Percentiles rank a stretch among this genome's conserved stretches.
These are phyloP conservation scores for Suillus hirtellus DNA, from an alignment of 768 basidiomycete genomes.

Conservation along the genomic window DNA sequence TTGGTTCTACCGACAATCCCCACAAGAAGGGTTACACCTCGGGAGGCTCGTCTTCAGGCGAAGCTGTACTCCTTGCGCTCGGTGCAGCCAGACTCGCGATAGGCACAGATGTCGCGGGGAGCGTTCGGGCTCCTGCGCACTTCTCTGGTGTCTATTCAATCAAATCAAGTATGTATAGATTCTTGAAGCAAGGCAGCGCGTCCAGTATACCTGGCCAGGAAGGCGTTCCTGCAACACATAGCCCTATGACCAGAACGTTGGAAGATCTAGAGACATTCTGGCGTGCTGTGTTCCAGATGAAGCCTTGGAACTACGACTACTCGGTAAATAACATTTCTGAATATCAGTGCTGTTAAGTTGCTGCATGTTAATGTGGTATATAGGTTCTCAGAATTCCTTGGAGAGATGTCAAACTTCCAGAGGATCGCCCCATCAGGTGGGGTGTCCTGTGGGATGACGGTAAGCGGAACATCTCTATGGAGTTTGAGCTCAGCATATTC, in stretches of 20 bases:
- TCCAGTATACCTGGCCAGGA: conserved; percentile 57
- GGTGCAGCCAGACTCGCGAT: conserved; percentile 63
- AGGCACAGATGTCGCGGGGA: conserved; percentile 72
- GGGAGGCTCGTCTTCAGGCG: conserved; percentile 73
- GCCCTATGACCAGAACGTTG: conserved; percentile 64
- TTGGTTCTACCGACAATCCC: conserved; percentile 61
- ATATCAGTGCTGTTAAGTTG: background rate
- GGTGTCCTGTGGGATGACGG: conserved; percentile 68
- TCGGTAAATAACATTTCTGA: conserved; percentile 27
- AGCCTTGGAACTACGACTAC: conserved; percentile 70
- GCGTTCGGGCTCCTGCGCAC: conserved; percentile 64
- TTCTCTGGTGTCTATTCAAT: conserved; percentile 66
- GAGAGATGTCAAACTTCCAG: conserved; percentile 39
- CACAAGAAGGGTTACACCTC: conserved; percentile 53
- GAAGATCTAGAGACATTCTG: conserved; percentile 67
- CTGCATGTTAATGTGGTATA: background rate
- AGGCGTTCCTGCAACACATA: conserved; percentile 50
- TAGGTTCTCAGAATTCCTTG: conserved; percentile 39
- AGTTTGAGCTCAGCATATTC: background rate
- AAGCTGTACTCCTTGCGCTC: conserved; percentile 61
- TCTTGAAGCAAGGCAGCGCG: conserved; percentile 50
- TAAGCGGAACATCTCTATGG: conserved; percentile 18
- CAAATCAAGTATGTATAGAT: conserved; percentile 57
- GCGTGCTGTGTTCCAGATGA: conserved; percentile 58
- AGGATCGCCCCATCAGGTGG: conserved; percentile 57